Evolutionary conservation across 192 early-diverging fungal species (phyloP).

Genomic region (Geranomyces michiganensis): DNA sequence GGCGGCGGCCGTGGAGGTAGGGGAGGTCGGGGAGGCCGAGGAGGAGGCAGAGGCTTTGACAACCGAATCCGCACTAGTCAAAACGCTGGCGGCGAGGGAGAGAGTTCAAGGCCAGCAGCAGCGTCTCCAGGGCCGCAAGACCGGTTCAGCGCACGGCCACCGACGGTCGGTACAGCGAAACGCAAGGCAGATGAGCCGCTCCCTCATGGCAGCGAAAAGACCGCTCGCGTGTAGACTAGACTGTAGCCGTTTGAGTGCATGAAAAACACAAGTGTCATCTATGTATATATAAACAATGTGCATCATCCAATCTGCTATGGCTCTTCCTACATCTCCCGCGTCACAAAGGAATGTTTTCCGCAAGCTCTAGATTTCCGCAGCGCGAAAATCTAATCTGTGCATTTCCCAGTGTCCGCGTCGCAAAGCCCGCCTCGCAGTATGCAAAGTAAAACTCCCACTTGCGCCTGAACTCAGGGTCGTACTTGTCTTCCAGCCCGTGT

Average conservation of each 20-base stretch:
- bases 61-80: background rate
- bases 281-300: no score
- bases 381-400: constrained; percentile 58
- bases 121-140: background rate
- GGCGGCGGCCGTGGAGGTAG: background rate
- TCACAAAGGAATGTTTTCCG: constrained; percentile 47
- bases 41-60: background rate
- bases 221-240: background rate
- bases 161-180: background rate
- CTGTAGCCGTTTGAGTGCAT: no score
- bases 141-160: background rate
- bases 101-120: no score
- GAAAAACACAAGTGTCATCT: no score
- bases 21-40: background rate
- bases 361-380: constrained; percentile 36
- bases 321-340: no score
- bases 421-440: constrained; percentile 79
- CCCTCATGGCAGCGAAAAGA: background rate
- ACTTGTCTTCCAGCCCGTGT: constrained; percentile 38
- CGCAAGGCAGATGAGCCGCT: background rate
- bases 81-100: background rate
- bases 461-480: constrained; percentile 66
- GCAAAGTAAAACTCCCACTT: constrained; percentile 85
- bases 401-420: constrained; percentile 66
- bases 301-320: no score